Conservation (phyloP, 352 stramenopile species). For the Phytophthora lateralis region DNA sequence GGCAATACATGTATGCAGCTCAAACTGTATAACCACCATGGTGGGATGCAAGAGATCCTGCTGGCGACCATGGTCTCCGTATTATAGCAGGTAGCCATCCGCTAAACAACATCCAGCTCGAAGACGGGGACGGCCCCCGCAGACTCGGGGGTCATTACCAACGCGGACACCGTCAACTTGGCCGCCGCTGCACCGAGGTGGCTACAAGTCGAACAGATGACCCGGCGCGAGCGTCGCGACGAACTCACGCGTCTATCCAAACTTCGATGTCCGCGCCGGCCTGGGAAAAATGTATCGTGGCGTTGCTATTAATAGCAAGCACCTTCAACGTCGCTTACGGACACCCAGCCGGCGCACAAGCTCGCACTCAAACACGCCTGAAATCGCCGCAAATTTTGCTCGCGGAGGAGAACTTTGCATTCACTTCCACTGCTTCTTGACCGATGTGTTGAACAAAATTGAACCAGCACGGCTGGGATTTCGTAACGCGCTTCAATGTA, state of each 20-base stretch:
- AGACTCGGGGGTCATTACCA: constrained; percentile 24
- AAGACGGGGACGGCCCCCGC: background rate
- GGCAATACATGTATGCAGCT: background rate
- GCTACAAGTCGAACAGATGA: constrained; percentile 36
- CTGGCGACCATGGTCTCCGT: constrained; percentile 1
- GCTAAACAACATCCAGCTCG: constrained; percentile 3
- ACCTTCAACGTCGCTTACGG: constrained; percentile 21
- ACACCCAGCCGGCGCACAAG: background rate
- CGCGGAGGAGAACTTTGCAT: constrained; percentile 11
- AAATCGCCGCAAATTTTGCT: constrained; percentile 18
- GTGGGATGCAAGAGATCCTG: constrained; percentile 22
- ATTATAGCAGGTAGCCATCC: background rate
- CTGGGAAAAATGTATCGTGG: constrained; percentile 33
- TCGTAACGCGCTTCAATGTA: constrained; percentile 22
- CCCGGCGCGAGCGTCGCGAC: constrained; percentile 21
- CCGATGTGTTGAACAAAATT: constrained; percentile 29
- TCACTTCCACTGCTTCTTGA: constrained; percentile 19
- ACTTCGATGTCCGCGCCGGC: constrained; percentile 3
- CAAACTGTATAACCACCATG: constrained; percentile 30
- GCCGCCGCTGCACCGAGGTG: constrained; percentile 26
- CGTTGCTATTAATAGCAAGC: constrained; percentile 12
- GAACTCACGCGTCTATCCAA: constrained; percentile 37
- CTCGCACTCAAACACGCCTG: constrained; percentile 7
- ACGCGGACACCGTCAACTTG: constrained; percentile 14
- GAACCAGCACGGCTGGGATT: constrained; percentile 26